Percentiles rank a stretch among this genome's conserved stretches.
phyloP scores from a whole-genome alignment of 352 stramenopile species.

The Pythium utonaiense region DNA sequence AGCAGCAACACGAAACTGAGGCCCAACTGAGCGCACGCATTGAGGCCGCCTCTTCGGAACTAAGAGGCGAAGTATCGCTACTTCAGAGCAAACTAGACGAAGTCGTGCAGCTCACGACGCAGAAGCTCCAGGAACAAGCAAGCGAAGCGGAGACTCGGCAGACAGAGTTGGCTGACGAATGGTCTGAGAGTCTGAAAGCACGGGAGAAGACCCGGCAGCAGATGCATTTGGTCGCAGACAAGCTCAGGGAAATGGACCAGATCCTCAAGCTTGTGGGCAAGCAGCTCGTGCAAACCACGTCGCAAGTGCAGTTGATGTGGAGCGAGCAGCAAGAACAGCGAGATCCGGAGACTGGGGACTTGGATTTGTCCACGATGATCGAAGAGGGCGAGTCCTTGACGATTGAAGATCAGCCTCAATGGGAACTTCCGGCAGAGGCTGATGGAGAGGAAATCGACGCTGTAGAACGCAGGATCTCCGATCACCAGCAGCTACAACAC shows the following conservation, averaged over 20 bases:
- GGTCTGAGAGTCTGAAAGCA: conserved; percentile 4
- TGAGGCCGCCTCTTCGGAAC: neutral
- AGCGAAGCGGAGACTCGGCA: conserved; percentile 7
- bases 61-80: neutral
- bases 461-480: neutral
- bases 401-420: too few relatives aligned
- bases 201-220: conserved; percentile 25
- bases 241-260: conserved; percentile 55
- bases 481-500: conserved; percentile 16
- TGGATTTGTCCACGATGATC: neutral
- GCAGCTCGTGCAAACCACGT: conserved; percentile 69
- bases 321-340: conserved; percentile 16
- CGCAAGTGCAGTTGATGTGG: conserved; percentile 50
- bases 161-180: neutral
- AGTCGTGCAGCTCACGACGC: neutral
- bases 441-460: neutral
- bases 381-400: neutral
- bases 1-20: neutral
- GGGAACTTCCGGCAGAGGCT: neutral
- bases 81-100: neutral
- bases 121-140: neutral
- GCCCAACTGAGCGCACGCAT: neutral
- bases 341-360: neutral
- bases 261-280: conserved; percentile 57
- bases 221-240: conserved; percentile 28